Percentiles rank a stretch among this genome's conserved stretches.
Evolutionary conservation across 768 basidiomycete genomes (phyloP).

Genomic region (Asterophora parasitica): DNA sequence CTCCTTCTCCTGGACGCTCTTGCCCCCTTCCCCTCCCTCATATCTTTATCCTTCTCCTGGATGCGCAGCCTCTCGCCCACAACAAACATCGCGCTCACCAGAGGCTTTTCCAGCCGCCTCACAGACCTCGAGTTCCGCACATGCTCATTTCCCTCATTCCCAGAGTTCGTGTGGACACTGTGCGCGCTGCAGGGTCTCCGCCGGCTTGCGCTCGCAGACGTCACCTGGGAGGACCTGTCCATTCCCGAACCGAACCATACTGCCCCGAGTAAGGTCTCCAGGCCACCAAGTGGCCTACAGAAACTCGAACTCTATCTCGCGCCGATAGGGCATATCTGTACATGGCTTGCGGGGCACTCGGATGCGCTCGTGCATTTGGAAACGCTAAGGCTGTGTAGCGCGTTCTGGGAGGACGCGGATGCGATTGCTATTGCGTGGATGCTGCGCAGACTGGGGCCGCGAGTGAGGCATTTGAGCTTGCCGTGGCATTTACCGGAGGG

Average conservation of each 20-base stretch:
- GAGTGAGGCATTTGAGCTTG: slow-evolving; percentile 21
- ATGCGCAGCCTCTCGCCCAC: slow-evolving; percentile 11
- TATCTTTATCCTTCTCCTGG: slow-evolving; percentile 16
- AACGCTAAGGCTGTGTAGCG: slow-evolving; percentile 16
- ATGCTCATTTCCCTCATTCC: slow-evolving; percentile 21
- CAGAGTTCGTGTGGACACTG: slow-evolving; percentile 17
- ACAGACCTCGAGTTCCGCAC: slow-evolving; percentile 22
- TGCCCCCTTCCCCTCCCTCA: slow-evolving; percentile 14
- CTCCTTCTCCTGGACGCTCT: slow-evolving; percentile 10
- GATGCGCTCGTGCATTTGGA: slow-evolving; percentile 8
- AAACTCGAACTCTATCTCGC: slow-evolving; percentile 18
- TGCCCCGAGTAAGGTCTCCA: slow-evolving; percentile 4
- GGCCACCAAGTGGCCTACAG: slow-evolving; percentile 12
- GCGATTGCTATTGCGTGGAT: slow-evolving; percentile 20
- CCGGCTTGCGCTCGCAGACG: slow-evolving; percentile 19
- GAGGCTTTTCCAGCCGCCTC: slow-evolving; percentile 15
- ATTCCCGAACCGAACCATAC: slow-evolving; percentile 2
- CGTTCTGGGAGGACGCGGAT: slow-evolving; percentile 20
- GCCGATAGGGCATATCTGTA: slow-evolving; percentile 17
- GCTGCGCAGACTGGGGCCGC: slow-evolving; percentile 19
- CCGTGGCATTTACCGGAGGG: slow-evolving; percentile 23
- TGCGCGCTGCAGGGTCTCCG: slow-evolving; percentile 19
- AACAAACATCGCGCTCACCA: slow-evolving; percentile 5
- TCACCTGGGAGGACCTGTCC: slow-evolving; percentile 18
- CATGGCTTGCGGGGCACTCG: slow-evolving; percentile 17